Evolutionary conservation across 129 eudicot species (phyloP).

Genomic region (Pseudognaphalium luteoalbum): DNA sequence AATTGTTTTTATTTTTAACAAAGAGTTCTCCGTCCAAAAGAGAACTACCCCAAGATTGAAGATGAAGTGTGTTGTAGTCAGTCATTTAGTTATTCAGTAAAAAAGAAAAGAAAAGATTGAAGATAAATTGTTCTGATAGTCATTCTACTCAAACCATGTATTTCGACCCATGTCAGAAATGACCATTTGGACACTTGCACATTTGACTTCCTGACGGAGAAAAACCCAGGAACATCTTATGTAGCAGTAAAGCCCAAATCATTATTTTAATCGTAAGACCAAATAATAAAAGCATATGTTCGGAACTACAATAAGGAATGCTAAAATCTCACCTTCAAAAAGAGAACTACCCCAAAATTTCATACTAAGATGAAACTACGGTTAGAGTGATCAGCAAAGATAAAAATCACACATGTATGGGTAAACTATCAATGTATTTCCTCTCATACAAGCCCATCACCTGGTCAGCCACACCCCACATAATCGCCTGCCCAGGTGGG

Average conservation of each 20-base stretch:
- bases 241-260: background rate
- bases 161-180: background rate
- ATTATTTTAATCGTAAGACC: background rate
- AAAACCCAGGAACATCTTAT: background rate
- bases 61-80: too few relatives aligned
- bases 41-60: too few relatives aligned
- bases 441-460: conserved; percentile 78
- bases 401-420: conserved; percentile 26
- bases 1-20: too few relatives aligned
- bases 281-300: background rate
- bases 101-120: background rate
- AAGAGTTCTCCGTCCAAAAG: too few relatives aligned
- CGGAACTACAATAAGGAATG: background rate
- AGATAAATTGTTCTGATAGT: background rate
- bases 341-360: background rate
- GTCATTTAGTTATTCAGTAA: background rate
- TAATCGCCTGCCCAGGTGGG: conserved; percentile 95
- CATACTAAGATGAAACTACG: conserved; percentile 4
- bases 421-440: conserved; percentile 42
- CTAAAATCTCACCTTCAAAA: background rate
- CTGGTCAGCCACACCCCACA: conserved; percentile 99
- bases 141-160: background rate
- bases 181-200: background rate
- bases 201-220: background rate
- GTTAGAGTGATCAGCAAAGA: background rate